Percentiles rank a stretch among this genome's conserved stretches.
Evolutionary conservation across 306 rosid genomes (phyloP).

Genomic region (Oxytropis ochrocephala): DNA sequence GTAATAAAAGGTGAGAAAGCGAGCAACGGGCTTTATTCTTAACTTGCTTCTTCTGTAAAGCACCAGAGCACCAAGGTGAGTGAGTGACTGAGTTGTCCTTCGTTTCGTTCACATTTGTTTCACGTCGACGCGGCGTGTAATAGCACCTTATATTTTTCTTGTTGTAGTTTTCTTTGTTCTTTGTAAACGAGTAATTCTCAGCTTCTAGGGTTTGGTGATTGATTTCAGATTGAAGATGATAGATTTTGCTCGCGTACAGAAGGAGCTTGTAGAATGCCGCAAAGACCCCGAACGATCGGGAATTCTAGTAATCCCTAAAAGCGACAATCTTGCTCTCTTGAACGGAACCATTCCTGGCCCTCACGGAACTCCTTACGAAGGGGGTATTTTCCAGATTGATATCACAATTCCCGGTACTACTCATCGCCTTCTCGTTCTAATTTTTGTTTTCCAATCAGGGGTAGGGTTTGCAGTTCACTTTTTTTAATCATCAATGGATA

Average conservation of each 20-base stretch:
- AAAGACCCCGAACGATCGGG: slow-evolving; percentile 79
- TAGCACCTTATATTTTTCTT: background rate
- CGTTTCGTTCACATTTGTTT: background rate
- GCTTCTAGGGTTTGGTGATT: slow-evolving; percentile 26
- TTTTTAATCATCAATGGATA: background rate
- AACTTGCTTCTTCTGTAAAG: background rate
- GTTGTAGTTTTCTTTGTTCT: background rate
- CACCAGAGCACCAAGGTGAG: background rate
- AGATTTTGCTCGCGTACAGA: slow-evolving; percentile 92
- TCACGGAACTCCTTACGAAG: slow-evolving; percentile 75
- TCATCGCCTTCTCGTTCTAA: background rate
- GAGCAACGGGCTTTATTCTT: background rate
- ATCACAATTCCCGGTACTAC: slow-evolving; percentile 71
- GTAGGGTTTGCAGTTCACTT: slow-evolving; percentile 11
- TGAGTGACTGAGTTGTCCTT: background rate
- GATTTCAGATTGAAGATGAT: slow-evolving; percentile 52
- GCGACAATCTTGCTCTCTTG: slow-evolving; percentile 54
- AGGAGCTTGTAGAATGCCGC: slow-evolving; percentile 91
- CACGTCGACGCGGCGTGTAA: background rate
- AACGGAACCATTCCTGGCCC: slow-evolving; percentile 93
- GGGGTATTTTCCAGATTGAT: slow-evolving; percentile 85
- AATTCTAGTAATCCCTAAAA: slow-evolving; percentile 62
- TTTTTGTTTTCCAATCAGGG: background rate
- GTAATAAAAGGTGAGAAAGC: background rate
- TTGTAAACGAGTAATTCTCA: background rate